These are phyloP conservation scores for Exophiala xenobiotica DNA, from an alignment of 2,329 filamentous ascomycete genomes.

Conservation along the genomic window DNA sequence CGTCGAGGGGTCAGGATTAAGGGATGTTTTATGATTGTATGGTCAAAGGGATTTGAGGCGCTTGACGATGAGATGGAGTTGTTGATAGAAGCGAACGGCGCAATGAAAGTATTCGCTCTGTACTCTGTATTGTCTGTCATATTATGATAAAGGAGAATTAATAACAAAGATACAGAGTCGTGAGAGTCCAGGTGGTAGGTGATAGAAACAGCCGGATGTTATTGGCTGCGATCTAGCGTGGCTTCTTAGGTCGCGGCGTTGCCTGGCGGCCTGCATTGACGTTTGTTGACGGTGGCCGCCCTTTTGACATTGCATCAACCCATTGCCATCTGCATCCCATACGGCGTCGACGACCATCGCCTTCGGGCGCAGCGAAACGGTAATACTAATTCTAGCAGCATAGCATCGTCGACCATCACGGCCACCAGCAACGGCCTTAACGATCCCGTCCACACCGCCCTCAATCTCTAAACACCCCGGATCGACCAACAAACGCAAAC, in stretches of 20 bases:
- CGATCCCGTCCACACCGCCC: conserved; percentile 15
- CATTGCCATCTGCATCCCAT: neutral
- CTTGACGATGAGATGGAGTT: no score
- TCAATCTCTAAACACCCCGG: conserved; percentile 1
- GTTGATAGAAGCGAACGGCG: no score
- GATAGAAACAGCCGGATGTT: neutral
- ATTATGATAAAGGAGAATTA: no score
- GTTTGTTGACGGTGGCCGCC: conserved; percentile 4
- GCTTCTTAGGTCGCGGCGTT: neutral
- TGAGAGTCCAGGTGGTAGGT: neutral
- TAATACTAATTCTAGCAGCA: conserved; percentile 23
- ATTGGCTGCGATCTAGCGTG: neutral
- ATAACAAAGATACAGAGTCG: neutral
- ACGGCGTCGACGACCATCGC: neutral
- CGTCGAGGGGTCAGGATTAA: neutral
- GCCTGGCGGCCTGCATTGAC: neutral
- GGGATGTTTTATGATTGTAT: no score
- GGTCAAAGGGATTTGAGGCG: no score
- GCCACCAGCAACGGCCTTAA: conserved; percentile 4
- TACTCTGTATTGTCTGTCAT: no score
- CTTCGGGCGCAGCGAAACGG: neutral
- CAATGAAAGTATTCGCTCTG: no score
- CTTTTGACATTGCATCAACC: neutral
- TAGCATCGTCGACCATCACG: neutral
- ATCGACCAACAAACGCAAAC: neutral